Percentiles rank a stretch among this genome's conserved stretches.
Evolutionary conservation across 345 rosid species (phyloP).

Genomic region (Aquilaria sinensis): DNA sequence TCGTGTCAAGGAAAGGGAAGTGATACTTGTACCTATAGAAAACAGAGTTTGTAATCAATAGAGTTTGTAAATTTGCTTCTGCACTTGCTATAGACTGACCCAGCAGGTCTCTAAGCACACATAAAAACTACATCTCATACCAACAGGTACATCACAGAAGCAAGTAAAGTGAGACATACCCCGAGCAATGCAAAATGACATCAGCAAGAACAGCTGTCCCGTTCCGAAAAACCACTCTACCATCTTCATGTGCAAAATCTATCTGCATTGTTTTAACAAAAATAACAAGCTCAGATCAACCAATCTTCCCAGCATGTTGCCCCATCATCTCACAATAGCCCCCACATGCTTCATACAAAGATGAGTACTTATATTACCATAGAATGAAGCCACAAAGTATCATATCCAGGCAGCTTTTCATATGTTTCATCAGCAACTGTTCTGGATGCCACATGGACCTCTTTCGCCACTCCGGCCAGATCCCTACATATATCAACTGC

Average conservation of each 20-base stretch:
- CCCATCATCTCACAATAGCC: slow-evolving; percentile 6
- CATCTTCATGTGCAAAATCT: slow-evolving; percentile 9
- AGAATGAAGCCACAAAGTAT: slow-evolving; percentile 9
- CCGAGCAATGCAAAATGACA: slow-evolving; percentile 9
- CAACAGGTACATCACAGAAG: not conserved
- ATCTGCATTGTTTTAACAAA: not conserved
- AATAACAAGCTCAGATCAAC: slow-evolving; percentile 1
- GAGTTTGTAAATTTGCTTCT: not conserved
- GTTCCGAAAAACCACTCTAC: slow-evolving; percentile 9
- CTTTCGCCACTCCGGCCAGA: slow-evolving; percentile 3
- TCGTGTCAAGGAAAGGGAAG: slow-evolving; percentile 13
- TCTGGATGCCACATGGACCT: slow-evolving; percentile 13
- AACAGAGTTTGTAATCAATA: not conserved
- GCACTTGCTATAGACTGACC: too few relatives aligned
- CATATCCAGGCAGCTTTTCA: not conserved
- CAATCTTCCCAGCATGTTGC: slow-evolving; percentile 1
- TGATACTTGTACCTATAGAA: slow-evolving; percentile 11
- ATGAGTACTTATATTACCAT: slow-evolving; percentile 6
- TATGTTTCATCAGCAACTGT: not conserved
- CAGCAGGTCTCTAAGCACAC: not conserved
- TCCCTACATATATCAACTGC: slow-evolving; percentile 6
- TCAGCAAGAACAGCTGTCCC: slow-evolving; percentile 10
- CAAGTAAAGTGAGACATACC: slow-evolving; percentile 1
- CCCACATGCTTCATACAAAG: not conserved
- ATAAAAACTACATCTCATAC: not conserved